Percentiles rank a stretch among this genome's conserved stretches.
phyloP scores from a whole-genome alignment of 371 early-diverging fungal genomes.

The Haplosporangium sp. region DNA sequence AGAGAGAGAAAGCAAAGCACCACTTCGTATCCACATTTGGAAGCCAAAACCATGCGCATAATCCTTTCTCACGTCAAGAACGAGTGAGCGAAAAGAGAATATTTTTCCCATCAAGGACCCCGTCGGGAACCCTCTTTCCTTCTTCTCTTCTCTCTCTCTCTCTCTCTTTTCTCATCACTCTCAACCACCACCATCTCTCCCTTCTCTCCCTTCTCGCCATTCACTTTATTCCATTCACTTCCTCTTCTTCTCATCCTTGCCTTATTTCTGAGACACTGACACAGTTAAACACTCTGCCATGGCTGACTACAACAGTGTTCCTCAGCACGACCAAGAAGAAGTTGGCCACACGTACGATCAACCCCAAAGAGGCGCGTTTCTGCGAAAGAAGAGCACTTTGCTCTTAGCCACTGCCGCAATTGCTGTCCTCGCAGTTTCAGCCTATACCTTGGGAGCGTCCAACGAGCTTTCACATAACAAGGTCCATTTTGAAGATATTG shows the following conservation, averaged over 20 bases:
- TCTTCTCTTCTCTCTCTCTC: constrained; percentile 3
- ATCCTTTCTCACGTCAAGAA: too few relatives aligned
- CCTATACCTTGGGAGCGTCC: constrained; percentile 33
- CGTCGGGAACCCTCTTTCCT: background rate
- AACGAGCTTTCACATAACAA: constrained; percentile 44
- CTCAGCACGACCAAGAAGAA: constrained; percentile 51
- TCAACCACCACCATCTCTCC: background rate
- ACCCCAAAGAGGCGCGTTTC: constrained; percentile 29
- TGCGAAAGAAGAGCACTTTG: constrained; percentile 33
- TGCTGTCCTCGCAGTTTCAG: constrained; percentile 35
- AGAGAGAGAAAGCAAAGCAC: too few relatives aligned
- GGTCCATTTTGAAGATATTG: constrained; percentile 47
- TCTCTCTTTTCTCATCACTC: background rate
- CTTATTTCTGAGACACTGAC: background rate
- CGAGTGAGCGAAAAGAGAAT: too few relatives aligned
- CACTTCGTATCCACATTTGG: too few relatives aligned
- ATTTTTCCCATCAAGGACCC: too few relatives aligned
- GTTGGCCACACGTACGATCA: constrained; percentile 36
- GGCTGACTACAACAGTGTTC: constrained; percentile 44
- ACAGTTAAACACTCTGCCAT: constrained; percentile 13
- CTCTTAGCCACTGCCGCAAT: constrained; percentile 42
- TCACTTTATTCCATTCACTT: constrained; percentile 1
- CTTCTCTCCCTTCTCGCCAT: background rate
- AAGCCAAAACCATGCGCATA: too few relatives aligned
- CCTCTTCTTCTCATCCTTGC: background rate